These are phyloP conservation scores for Trypanosomatidae sp. DNA, from an alignment of 208 protist species.

Conservation along the genomic window DNA sequence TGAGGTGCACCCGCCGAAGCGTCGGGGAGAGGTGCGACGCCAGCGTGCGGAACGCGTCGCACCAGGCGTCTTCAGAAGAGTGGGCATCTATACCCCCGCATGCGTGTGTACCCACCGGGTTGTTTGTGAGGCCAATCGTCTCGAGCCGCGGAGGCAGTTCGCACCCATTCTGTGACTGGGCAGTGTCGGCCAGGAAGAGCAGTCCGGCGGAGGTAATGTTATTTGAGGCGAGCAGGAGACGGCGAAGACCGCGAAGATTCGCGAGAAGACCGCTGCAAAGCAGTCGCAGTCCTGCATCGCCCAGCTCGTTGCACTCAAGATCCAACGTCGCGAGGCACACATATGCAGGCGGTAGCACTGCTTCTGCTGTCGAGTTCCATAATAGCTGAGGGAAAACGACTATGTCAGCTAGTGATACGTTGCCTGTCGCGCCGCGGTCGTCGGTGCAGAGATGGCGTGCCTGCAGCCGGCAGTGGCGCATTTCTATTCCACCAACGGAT, in stretches of 20 bases:
- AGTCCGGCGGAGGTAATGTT: conserved; percentile 12
- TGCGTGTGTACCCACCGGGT: conserved; percentile 13
- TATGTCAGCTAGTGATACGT: background rate
- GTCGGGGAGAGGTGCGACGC: background rate
- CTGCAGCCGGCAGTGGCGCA: conserved; percentile 23
- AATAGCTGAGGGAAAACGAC: conserved; percentile 4
- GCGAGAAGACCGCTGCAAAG: conserved; percentile 14
- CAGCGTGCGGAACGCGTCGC: conserved; percentile 13
- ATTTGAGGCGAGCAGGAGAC: conserved; percentile 31
- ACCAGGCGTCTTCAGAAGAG: background rate
- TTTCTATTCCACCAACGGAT: conserved; percentile 8
- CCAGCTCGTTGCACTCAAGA: conserved; percentile 36
- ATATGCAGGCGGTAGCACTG: background rate
- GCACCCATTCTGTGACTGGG: background rate
- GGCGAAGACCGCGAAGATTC: conserved; percentile 20
- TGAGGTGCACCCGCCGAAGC: conserved; percentile 40
- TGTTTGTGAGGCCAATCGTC: conserved; percentile 45
- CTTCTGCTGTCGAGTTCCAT: conserved; percentile 3
- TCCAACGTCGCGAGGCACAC: conserved; percentile 30
- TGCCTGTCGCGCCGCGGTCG: background rate
- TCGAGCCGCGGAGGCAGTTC: conserved; percentile 9
- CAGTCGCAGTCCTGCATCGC: conserved; percentile 18
- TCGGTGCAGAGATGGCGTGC: conserved; percentile 10
- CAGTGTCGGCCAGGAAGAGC: background rate
- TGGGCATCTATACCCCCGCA: background rate